Percentiles rank a stretch among this genome's conserved stretches.
Conservation (phyloP, 2,329 filamentous ascomycete genomes). For the Microsporum canis region DNA sequence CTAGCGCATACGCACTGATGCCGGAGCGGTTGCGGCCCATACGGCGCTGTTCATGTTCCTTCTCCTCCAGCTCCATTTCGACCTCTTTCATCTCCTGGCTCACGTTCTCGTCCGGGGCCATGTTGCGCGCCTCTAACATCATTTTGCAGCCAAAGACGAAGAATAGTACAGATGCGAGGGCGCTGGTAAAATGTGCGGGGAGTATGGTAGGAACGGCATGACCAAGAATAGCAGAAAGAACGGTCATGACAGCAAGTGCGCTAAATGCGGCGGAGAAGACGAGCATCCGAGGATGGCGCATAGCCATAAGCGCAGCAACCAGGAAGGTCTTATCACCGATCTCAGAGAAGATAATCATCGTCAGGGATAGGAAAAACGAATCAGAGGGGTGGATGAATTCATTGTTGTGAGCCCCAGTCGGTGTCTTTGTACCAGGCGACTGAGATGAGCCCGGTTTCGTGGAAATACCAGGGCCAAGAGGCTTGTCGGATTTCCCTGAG, state of each 20-base stretch:
- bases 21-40: conserved; percentile 54
- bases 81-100: conserved; percentile 98
- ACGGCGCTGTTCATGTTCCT: conserved; percentile 65
- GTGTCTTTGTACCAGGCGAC: neutral
- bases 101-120: conserved; percentile 82
- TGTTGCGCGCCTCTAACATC: conserved; percentile 73
- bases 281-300: conserved; percentile 88
- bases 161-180: conserved; percentile 75
- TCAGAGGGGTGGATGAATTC: conserved; percentile 64
- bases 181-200: conserved; percentile 79
- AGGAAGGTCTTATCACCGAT: conserved; percentile 98
- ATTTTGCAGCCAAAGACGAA: conserved; percentile 79
- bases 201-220: conserved; percentile 85
- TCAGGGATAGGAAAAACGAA: conserved; percentile 81
- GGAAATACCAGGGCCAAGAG: conserved; percentile 41
- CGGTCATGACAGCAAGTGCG: conserved; percentile 85
- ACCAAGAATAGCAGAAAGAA: conserved; percentile 82
- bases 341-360: conserved; percentile 96
- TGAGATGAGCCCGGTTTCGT: conserved; percentile 28
- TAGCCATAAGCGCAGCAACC: conserved; percentile 94
- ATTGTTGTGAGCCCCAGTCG: conserved; percentile 19
- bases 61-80: conserved; percentile 84
- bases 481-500: conserved; percentile 50
- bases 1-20: conserved; percentile 63
- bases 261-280: conserved; percentile 93